Conservation (phyloP, 2,329 filamentous ascomycete species). For the Rutstroemia sp. region DNA sequence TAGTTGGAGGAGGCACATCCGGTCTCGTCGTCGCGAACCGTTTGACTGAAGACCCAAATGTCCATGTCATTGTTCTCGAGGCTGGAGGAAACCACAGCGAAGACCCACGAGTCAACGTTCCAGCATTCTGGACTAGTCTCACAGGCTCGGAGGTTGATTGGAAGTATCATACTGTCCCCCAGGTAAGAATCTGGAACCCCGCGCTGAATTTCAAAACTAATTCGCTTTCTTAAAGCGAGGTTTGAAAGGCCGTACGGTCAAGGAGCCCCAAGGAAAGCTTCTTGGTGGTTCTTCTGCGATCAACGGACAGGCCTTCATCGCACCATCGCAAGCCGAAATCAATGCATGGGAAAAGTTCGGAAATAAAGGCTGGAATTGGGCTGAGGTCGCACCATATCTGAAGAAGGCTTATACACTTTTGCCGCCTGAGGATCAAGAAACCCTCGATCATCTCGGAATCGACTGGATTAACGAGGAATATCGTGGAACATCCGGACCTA, state of each 20-base stretch:
- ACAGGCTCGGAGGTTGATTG: conserved; percentile 34
- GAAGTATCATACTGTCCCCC: conserved; percentile 33
- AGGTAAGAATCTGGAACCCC: conserved; percentile 22
- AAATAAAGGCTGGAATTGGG: conserved; percentile 35
- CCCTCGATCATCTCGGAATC: conserved; percentile 1
- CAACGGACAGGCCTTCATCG: conserved; percentile 21
- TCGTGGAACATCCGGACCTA: background rate
- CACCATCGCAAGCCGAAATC: conserved; percentile 22
- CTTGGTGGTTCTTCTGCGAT: conserved; percentile 34
- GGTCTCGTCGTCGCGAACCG: conserved; percentile 28
- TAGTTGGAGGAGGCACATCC: background rate
- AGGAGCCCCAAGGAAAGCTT: conserved; percentile 25
- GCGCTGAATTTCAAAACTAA: background rate
- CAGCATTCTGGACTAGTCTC: conserved; percentile 9
- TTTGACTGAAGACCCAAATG: conserved; percentile 28
- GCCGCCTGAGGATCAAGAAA: background rate
- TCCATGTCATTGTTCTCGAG: conserved; percentile 35
- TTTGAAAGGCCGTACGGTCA: conserved; percentile 5
- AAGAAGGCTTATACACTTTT: conserved; percentile 5
- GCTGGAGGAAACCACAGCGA: conserved; percentile 31
- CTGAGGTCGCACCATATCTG: conserved; percentile 11
- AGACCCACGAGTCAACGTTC: conserved; percentile 31
- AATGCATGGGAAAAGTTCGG: conserved; percentile 36
- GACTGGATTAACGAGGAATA: conserved; percentile 5
- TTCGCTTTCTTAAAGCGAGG: background rate